These are phyloP conservation scores for Apiospora marii DNA, from an alignment of 2,329 filamentous ascomycete species.

Conservation along the genomic window DNA sequence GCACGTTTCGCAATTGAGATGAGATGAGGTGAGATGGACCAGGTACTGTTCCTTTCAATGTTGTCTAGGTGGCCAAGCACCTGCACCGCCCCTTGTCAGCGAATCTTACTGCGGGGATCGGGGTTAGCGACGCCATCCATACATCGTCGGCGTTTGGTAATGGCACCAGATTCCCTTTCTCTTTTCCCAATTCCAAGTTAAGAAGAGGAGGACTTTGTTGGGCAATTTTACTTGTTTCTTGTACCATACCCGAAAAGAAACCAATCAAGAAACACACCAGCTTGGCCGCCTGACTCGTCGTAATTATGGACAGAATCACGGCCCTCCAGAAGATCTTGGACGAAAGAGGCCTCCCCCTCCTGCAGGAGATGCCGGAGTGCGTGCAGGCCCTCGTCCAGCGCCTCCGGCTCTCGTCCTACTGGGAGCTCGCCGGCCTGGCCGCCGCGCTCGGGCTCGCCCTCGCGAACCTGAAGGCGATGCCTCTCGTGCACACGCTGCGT, in stretches of 20 bases:
- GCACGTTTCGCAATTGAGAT: not conserved
- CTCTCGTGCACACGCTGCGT: not conserved
- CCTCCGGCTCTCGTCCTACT: not conserved
- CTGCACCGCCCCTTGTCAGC: not conserved
- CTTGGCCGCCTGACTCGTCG: too few species aligned
- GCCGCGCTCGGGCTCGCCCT: not conserved
- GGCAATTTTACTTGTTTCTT: too few species aligned
- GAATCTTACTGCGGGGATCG: not conserved
- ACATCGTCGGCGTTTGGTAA: too few species aligned
- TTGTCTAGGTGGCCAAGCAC: too few species aligned
- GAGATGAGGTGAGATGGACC: not conserved
- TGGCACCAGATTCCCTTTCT: not conserved
- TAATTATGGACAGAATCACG: not conserved
- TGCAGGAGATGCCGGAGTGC: not conserved
- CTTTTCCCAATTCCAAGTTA: not conserved
- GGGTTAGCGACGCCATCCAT: not conserved
- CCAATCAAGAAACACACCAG: not conserved
- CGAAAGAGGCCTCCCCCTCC: not conserved
- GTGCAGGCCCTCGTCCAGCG: not conserved
- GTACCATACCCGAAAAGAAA: not conserved
- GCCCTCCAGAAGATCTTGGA: not conserved
- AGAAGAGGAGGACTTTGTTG: not conserved
- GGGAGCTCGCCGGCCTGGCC: not conserved
- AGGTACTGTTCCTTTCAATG: not conserved
- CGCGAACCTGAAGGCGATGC: conserved; percentile 20